A percentile compares a stretch with the other conserved stretches of the same genome.
phyloP scores from a whole-genome alignment of 352 stramenopile species.

The Phytophthora agathidicida region DNA sequence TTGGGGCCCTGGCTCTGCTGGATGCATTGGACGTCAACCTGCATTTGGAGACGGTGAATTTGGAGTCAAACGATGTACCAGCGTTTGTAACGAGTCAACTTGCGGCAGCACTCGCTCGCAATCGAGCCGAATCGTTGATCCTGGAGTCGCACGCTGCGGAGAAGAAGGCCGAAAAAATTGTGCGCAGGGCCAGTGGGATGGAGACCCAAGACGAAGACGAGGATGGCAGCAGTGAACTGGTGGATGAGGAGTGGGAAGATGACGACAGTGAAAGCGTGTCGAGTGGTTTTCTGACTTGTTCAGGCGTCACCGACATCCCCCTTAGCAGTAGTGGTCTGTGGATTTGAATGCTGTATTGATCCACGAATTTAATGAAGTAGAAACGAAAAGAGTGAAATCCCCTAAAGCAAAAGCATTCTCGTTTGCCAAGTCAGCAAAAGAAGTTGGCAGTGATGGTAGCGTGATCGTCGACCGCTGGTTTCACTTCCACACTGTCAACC shows the following conservation, averaged over 20 bases:
- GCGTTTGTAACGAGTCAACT: constrained; percentile 53
- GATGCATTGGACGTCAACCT: constrained; percentile 72
- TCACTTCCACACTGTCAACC: constrained; percentile 10
- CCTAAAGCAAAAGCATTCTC: neutral
- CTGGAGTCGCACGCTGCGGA: constrained; percentile 51
- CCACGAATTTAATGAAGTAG: no score
- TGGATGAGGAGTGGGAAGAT: constrained; percentile 26
- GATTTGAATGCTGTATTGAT: constrained; percentile 29
- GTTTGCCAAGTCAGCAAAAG: constrained; percentile 19
- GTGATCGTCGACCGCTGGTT: neutral
- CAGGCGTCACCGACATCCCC: constrained; percentile 34
- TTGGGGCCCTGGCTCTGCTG: constrained; percentile 53
- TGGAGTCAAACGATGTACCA: constrained; percentile 62
- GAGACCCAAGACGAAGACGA: constrained; percentile 24
- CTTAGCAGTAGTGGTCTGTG: constrained; percentile 52
- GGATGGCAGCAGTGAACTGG: constrained; percentile 12
- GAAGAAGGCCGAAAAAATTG: constrained; percentile 47
- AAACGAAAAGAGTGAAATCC: no score
- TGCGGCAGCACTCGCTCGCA: constrained; percentile 52
- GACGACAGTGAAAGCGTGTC: constrained; percentile 42
- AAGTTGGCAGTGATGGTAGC: constrained; percentile 6
- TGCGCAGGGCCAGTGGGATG: constrained; percentile 33
- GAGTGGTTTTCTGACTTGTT: constrained; percentile 73
- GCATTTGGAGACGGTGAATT: constrained; percentile 62
- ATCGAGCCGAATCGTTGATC: constrained; percentile 50